Conservation (phyloP, 257 asterid species). For the Asclepias syriaca region DNA sequence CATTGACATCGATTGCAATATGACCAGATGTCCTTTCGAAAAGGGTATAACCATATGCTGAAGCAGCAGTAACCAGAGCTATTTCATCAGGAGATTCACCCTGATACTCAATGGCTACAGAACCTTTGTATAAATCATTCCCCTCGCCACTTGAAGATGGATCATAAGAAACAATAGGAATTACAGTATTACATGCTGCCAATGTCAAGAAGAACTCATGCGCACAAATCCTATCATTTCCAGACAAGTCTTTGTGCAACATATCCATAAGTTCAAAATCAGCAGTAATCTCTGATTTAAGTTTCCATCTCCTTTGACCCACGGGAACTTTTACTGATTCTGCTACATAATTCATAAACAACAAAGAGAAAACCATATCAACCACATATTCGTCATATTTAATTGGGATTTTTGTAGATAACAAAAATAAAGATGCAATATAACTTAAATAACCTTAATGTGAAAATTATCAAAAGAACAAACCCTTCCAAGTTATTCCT, state of each 20-base stretch:
- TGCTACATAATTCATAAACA: constrained; percentile 32
- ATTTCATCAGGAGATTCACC: constrained; percentile 99
- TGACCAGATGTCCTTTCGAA: constrained; percentile 97
- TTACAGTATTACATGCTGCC: constrained; percentile 94
- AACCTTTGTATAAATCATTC: constrained; percentile 28
- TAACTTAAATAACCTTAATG: not conserved
- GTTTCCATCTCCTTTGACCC: constrained; percentile 61
- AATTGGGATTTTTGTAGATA: not conserved
- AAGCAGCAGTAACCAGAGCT: constrained; percentile 91
- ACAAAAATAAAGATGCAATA: not conserved
- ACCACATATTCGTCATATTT: not conserved
- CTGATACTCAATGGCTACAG: constrained; percentile 63
- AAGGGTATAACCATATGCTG: constrained; percentile 90
- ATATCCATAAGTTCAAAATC: constrained; percentile 69
- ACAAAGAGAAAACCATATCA: not conserved
- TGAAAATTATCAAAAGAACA: not conserved
- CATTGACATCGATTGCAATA: constrained; percentile 83
- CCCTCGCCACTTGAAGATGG: constrained; percentile 32
- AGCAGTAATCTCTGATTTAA: constrained; percentile 56
- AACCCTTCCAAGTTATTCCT: not conserved
- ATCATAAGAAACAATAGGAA: constrained; percentile 64
- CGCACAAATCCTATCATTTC: constrained; percentile 70
- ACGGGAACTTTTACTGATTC: constrained; percentile 25
- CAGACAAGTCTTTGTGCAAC: constrained; percentile 54
- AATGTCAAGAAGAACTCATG: constrained; percentile 86